Evolutionary conservation across 2,329 filamentous ascomycete genomes (phyloP).

Genomic region (Chaetothyriales sp.): DNA sequence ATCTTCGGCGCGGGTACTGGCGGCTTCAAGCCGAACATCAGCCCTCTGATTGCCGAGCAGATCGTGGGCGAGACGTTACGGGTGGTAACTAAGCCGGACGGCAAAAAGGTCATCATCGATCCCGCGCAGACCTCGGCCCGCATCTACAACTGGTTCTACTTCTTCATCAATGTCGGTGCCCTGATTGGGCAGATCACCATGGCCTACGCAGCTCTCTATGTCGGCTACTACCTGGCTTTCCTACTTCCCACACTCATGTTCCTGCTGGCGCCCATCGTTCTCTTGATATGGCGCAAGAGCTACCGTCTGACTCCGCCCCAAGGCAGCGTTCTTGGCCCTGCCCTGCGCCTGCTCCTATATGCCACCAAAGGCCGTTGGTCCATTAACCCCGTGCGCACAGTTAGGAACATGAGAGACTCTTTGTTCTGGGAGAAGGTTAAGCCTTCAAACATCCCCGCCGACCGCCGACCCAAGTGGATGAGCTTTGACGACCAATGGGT

Average conservation of each 20-base stretch:
- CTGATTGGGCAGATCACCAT: constrained; percentile 49
- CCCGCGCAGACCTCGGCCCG: constrained; percentile 54
- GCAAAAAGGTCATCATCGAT: constrained; percentile 58
- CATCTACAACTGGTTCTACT: constrained; percentile 58
- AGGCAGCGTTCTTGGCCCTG: constrained; percentile 58
- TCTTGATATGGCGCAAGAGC: constrained; percentile 46
- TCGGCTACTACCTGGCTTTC: constrained; percentile 62
- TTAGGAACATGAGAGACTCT: constrained; percentile 41
- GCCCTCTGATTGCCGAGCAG: constrained; percentile 58
- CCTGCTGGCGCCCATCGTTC: constrained; percentile 46
- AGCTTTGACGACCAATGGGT: constrained; percentile 74
- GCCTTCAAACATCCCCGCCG: constrained; percentile 47
- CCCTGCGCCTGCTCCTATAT: constrained; percentile 46
- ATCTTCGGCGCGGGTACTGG: constrained; percentile 39
- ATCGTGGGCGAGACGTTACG: constrained; percentile 46
- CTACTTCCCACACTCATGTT: constrained; percentile 55
- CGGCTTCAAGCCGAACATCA: constrained; percentile 71
- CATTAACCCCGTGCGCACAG: constrained; percentile 44
- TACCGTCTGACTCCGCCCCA: constrained; percentile 54
- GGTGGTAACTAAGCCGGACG: constrained; percentile 41
- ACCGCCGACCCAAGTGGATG: constrained; percentile 55
- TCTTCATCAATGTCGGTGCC: constrained; percentile 56
- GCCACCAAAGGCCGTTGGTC: constrained; percentile 53
- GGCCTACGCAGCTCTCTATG: constrained; percentile 62
- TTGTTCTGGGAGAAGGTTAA: constrained; percentile 56